Base-by-base conservation (phyloP, 163 green algal species). In the Chlamydomonas reinhardtii region DNA sequence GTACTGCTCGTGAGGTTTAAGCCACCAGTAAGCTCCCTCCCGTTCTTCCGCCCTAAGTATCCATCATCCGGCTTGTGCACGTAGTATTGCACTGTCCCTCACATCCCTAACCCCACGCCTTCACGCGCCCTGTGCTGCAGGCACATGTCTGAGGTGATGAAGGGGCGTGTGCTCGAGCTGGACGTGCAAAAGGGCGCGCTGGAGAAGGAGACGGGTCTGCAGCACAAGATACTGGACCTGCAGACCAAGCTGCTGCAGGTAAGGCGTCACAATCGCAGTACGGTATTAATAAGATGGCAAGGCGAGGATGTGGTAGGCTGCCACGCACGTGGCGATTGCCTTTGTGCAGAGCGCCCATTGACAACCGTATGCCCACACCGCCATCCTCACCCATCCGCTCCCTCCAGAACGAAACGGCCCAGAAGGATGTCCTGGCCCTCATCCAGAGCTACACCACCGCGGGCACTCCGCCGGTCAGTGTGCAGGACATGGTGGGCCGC, bases 401-500 rank as follows among this genome's bases (percentile, higher is more conserved):
- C 48, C n/a, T 52, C 6, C 80, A 87, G 81, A 80, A 37, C n/a
- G 81, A 87, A 71, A 35, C 70, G 9, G 81, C 81, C 37, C 68
- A 87, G 29, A 27, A 32, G 27, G 81, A 80, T 20, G 81, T 87
- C 59, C 59, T 87, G 70, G 35, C 31, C 11, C 71, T 87, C 15
- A 35, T 87, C 24, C 81, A 87, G 81, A 34, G 56, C 56, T 87
- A 87, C 81, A 54, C 64, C n/a, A 35, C 34, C 1, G 37, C 19
- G 2, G 81, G 79, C 43, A 43, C 37, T 0, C 81, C 81, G 31
- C 35, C 81, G 0, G 59, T 81, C n/a, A 81, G 70, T 29, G 81
- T 87, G 56, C 31, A 48, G 54, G 81, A 87, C 34, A 80, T 87
- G 81, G 70, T 87, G 56, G 71, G 12, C 9, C 81, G 81, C 71